These are phyloP conservation scores for Aspergillus tamarii DNA, from an alignment of 2,329 filamentous ascomycete species.

Conservation along the genomic window DNA sequence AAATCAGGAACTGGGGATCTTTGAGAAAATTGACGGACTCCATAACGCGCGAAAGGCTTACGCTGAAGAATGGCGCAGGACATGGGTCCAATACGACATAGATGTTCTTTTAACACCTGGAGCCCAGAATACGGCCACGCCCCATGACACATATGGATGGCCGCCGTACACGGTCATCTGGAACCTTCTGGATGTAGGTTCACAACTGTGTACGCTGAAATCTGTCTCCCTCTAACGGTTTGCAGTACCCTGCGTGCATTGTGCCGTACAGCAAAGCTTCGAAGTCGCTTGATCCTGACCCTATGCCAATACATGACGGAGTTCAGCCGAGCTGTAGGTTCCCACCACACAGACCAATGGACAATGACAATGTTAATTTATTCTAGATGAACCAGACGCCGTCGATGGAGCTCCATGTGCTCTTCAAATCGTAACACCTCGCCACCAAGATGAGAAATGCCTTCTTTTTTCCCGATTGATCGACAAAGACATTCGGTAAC, in stretches of 20 bases:
- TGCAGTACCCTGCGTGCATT: constrained; percentile 55
- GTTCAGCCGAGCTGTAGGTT: constrained; percentile 32
- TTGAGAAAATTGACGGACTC: constrained; percentile 49
- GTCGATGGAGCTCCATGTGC: constrained; percentile 51
- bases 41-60: constrained; percentile 42
- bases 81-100: constrained; percentile 48
- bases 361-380: constrained; percentile 10
- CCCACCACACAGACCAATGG: background rate
- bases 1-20: constrained; percentile 25
- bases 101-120: constrained; percentile 56
- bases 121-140: constrained; percentile 55
- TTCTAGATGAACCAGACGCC: constrained; percentile 44
- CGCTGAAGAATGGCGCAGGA: constrained; percentile 45
- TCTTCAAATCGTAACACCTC: constrained; percentile 51
- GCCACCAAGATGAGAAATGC: constrained; percentile 54
- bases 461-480: constrained; percentile 36
- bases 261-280: constrained; percentile 51
- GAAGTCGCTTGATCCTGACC: constrained; percentile 43
- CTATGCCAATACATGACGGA: constrained; percentile 33
- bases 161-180: constrained; percentile 52
- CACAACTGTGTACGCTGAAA: background rate
- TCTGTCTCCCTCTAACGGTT: background rate
- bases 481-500: constrained; percentile 26
- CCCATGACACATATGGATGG: constrained; percentile 50
- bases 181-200: constrained; percentile 57